These are phyloP conservation scores for Polytrichum commune DNA, from an alignment of 225 moss, liverwort and hornwort genomes.

Conservation along the genomic window DNA sequence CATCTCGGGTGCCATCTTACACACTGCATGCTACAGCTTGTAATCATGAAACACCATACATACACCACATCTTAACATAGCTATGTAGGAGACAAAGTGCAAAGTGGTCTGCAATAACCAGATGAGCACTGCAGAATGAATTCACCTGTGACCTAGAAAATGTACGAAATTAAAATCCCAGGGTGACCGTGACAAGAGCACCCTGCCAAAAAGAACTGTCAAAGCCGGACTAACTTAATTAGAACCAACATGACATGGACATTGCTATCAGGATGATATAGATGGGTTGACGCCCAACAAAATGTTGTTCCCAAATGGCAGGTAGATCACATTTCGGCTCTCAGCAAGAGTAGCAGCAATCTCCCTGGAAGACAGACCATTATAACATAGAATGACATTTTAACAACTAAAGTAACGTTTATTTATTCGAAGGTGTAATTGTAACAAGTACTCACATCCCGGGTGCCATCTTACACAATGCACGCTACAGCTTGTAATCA, in stretches of 20 bases:
- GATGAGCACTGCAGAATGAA: neutral
- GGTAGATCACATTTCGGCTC: slow-evolving; percentile 51
- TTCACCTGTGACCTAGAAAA: neutral
- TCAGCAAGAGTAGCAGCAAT: slow-evolving; percentile 46
- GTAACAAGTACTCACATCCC: neutral
- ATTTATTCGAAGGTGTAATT: too few relatives aligned
- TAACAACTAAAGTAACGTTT: too few relatives aligned
- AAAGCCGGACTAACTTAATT: too few relatives aligned
- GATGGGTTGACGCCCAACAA: slow-evolving; percentile 42
- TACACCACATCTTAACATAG: neutral
- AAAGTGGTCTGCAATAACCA: neutral
- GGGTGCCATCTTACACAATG: neutral
- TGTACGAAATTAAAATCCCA: neutral
- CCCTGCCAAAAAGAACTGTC: neutral
- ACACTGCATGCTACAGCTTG: neutral
- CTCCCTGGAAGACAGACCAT: slow-evolving; percentile 12
- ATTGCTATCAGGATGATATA: slow-evolving; percentile 13
- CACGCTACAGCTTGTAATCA: neutral
- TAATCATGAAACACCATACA: neutral
- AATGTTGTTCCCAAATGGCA: slow-evolving; percentile 51
- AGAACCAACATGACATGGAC: slow-evolving; percentile 11
- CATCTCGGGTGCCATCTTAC: neutral
- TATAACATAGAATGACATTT: too few relatives aligned
- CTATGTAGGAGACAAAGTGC: neutral
- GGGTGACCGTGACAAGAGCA: neutral